These are phyloP conservation scores for Aspergillus heteromorphus DNA, from an alignment of 495 filamentous ascomycete species.

Conservation along the genomic window DNA sequence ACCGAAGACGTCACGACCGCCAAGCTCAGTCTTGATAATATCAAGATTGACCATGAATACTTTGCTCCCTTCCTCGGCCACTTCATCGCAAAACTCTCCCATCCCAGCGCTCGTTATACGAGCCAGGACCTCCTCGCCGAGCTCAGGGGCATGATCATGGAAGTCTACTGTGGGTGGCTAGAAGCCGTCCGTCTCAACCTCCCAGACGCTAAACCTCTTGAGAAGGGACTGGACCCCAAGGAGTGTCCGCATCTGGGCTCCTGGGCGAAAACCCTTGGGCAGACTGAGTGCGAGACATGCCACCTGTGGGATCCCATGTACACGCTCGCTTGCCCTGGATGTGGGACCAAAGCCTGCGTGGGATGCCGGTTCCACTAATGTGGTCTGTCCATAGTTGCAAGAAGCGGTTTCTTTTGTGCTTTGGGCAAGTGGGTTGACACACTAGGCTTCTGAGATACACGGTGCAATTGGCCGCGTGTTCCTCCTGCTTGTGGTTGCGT, in stretches of 20 bases:
- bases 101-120: constrained; percentile 20
- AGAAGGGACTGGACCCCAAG: background rate
- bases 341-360: constrained; percentile 28
- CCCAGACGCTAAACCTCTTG: constrained; percentile 1
- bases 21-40: background rate
- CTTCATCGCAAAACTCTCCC: constrained; percentile 22
- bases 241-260: constrained; percentile 26
- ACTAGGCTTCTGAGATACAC: too few relatives aligned
- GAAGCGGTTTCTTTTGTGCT: too few relatives aligned
- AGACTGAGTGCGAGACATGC: constrained; percentile 24
- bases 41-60: background rate
- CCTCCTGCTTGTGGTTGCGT: too few relatives aligned
- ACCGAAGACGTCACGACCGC: background rate
- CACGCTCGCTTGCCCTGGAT: constrained; percentile 27
- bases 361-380: constrained; percentile 26
- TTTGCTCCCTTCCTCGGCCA: constrained; percentile 20
- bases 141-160: constrained; percentile 25
- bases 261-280: constrained; percentile 25
- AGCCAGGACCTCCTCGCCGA: constrained; percentile 21
- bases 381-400: too few relatives aligned
- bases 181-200: constrained; percentile 14
- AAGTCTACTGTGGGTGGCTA: constrained; percentile 25
- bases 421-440: too few relatives aligned
- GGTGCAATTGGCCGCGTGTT: too few relatives aligned
- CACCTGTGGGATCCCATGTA: constrained; percentile 29